A percentile compares a stretch with the other conserved stretches of the same genome.
These are phyloP conservation scores for Hanseniaspora singularis DNA, from an alignment of 805 yeast genomes.

Conservation along the genomic window DNA sequence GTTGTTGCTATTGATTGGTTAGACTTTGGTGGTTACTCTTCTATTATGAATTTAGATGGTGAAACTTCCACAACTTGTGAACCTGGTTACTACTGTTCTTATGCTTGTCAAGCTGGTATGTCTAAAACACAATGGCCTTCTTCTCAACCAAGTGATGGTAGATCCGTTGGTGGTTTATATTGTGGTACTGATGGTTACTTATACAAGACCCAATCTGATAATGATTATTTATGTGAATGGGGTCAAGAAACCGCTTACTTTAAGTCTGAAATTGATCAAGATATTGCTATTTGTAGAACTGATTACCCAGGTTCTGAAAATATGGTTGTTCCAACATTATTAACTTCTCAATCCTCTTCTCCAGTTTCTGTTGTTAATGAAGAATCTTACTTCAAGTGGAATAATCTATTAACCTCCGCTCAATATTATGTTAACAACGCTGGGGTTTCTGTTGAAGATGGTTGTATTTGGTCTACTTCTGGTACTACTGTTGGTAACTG, in stretches of 20 bases:
- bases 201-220: slow-evolving; percentile 44
- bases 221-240: slow-evolving; percentile 52
- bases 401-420: slow-evolving; percentile 52
- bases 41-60: slow-evolving; percentile 32
- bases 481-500: slow-evolving; percentile 60
- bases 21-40: slow-evolving; percentile 41
- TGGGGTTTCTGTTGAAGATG: slow-evolving; percentile 55
- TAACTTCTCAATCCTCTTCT: slow-evolving; percentile 31
- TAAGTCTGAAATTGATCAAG: slow-evolving; percentile 37
- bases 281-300: slow-evolving; percentile 61
- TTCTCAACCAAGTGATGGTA: slow-evolving; percentile 53
- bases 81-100: slow-evolving; percentile 63
- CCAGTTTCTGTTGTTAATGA: slow-evolving; percentile 52
- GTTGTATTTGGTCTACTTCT: slow-evolving; percentile 58
- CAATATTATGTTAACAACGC: slow-evolving; percentile 70
- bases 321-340: slow-evolving; percentile 62
- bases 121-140: slow-evolving; percentile 73
- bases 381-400: slow-evolving; percentile 48
- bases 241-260: slow-evolving; percentile 46
- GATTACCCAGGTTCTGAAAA: slow-evolving; percentile 77
- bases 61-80: slow-evolving; percentile 49
- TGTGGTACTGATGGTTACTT: slow-evolving; percentile 48
- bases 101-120: slow-evolving; percentile 71
- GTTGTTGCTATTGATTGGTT: slow-evolving; percentile 50
- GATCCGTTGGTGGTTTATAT: slow-evolving; percentile 58